These are phyloP conservation scores for Cercospora brassicicola DNA, from an alignment of 2,329 filamentous ascomycete species.

Conservation along the genomic window DNA sequence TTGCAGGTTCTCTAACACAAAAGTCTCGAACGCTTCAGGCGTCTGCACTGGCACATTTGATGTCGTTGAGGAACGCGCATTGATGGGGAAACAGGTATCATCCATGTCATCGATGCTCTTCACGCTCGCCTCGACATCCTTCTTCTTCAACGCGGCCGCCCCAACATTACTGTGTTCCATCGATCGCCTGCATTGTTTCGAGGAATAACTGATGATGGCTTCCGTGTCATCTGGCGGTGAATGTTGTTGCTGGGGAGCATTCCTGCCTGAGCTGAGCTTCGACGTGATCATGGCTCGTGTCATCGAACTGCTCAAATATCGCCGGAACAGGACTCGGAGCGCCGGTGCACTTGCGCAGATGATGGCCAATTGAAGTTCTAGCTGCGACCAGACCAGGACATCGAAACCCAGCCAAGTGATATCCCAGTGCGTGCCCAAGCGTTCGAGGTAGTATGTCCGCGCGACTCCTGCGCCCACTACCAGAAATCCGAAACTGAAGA, in stretches of 20 bases:
- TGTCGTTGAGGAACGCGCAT: not conserved
- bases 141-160: not conserved
- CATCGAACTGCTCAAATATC: constrained; percentile 5
- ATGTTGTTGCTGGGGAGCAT: not conserved
- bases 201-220: constrained; percentile 1
- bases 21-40: constrained; percentile 12
- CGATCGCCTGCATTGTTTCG: not conserved
- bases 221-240: not conserved
- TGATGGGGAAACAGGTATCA: not conserved
- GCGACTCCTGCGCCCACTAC: constrained; percentile 28
- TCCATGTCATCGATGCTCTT: constrained; percentile 1
- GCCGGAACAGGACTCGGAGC: constrained; percentile 22
- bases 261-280: constrained; percentile 2
- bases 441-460: constrained; percentile 29
- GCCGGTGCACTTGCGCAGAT: constrained; percentile 29
- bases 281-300: not conserved
- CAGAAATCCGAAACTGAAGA: constrained; percentile 29
- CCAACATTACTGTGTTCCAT: not conserved
- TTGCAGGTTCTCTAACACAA: constrained; percentile 12
- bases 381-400: constrained; percentile 23
- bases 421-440: constrained; percentile 18
- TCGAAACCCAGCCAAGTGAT: constrained; percentile 27
- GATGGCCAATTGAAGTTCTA: constrained; percentile 29
- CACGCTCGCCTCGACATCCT: not conserved
- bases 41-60: constrained; percentile 1